These are phyloP conservation scores for Dipodascus albidus DNA, from an alignment of 805 yeast genomes.

Conservation along the genomic window DNA sequence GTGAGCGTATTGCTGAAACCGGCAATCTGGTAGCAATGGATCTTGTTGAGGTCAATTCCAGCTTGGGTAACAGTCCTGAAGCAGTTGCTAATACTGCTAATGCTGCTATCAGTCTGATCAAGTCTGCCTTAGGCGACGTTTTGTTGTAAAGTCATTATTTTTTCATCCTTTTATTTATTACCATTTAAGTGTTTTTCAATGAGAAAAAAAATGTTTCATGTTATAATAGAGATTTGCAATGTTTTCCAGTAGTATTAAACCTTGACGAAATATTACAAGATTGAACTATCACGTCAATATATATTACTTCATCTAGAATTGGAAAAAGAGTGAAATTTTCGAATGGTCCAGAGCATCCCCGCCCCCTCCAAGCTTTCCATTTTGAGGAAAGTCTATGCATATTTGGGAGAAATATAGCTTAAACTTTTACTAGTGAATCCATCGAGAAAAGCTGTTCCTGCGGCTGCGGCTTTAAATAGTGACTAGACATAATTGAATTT, in stretches of 20 bases:
- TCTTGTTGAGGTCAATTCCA: slow-evolving; percentile 89
- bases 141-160: slow-evolving; percentile 33
- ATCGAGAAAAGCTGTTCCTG: too few relatives aligned
- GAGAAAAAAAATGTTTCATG: too few relatives aligned
- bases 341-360: too few relatives aligned
- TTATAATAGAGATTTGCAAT: too few relatives aligned
- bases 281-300: too few relatives aligned
- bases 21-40: slow-evolving; percentile 85
- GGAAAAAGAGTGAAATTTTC: not conserved
- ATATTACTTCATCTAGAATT: too few relatives aligned
- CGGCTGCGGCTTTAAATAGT: too few relatives aligned
- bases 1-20: slow-evolving; percentile 83
- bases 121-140: slow-evolving; percentile 93
- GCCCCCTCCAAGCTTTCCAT: not conserved
- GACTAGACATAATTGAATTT: too few relatives aligned
- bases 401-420: not conserved
- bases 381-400: not conserved
- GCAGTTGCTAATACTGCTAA: slow-evolving; percentile 77
- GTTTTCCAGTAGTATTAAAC: too few relatives aligned
- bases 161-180: not conserved
- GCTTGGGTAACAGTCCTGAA: slow-evolving; percentile 62
- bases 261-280: too few relatives aligned
- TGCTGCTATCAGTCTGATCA: slow-evolving; percentile 81
- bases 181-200: too few relatives aligned
- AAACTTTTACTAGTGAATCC: too few relatives aligned